Percentiles rank a stretch among this genome's conserved stretches.
Evolutionary conservation across 306 rosid species (phyloP).

Genomic region (Casuarina glauca): DNA sequence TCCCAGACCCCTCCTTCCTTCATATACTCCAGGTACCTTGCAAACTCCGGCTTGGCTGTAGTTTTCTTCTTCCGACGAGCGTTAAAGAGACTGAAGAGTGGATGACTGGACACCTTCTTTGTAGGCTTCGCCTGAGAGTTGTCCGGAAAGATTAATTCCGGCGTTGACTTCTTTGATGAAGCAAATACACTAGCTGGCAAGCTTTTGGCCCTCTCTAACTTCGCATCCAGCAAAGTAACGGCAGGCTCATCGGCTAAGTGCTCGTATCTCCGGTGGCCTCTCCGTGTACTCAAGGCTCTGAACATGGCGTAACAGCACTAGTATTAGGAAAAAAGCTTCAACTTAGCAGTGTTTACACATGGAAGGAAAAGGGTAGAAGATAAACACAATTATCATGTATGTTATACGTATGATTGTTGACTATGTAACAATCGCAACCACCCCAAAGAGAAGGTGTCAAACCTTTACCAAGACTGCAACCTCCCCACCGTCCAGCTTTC

Average conservation of each 20-base stretch:
- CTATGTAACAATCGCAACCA: neutral
- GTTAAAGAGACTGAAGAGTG: constrained; percentile 46
- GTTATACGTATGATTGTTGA: neutral
- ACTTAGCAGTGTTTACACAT: neutral
- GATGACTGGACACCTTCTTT: constrained; percentile 45
- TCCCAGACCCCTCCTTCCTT: constrained; percentile 80
- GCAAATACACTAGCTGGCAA: constrained; percentile 32
- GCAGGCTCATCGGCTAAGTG: constrained; percentile 43
- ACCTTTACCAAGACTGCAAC: neutral
- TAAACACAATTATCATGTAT: neutral
- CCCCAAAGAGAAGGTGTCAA: neutral
- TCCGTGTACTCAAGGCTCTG: constrained; percentile 44
- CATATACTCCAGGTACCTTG: constrained; percentile 56
- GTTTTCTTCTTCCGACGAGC: constrained; percentile 51
- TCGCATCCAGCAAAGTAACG: constrained; percentile 29
- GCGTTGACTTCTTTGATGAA: constrained; percentile 11
- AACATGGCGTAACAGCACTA: constrained; percentile 37
- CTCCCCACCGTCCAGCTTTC: too few relatives aligned
- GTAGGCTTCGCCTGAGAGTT: constrained; percentile 48
- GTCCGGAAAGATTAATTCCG: constrained; percentile 25
- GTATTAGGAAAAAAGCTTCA: neutral
- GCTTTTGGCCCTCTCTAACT: constrained; percentile 53
- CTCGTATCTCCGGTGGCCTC: constrained; percentile 47
- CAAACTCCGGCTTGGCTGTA: constrained; percentile 58
- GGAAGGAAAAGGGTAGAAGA: constrained; percentile 32